Conservation (phyloP, 768 basidiomycete species). For the Lentinula guzmanii region DNA sequence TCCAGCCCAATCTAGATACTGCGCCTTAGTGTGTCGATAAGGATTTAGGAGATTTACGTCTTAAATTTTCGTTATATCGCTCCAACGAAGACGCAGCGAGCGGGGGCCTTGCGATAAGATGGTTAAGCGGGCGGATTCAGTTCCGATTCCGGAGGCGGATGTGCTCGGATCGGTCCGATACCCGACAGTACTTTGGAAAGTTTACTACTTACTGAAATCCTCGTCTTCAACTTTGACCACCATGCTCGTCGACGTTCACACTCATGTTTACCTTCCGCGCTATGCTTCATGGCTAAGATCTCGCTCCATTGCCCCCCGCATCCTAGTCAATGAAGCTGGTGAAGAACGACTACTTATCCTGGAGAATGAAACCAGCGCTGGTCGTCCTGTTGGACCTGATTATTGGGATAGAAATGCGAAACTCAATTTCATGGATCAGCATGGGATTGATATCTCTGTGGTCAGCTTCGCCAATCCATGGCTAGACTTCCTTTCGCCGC, state of each 20-base stretch:
- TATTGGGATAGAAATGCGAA: conserved; percentile 82
- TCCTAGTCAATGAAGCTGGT: conserved; percentile 42
- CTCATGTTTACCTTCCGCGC: conserved; percentile 78
- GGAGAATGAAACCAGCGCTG: conserved; percentile 73
- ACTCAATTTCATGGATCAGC: conserved; percentile 78
- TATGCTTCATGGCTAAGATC: conserved; percentile 68
- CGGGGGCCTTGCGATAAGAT: background rate
- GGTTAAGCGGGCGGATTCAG: background rate
- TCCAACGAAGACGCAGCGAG: background rate
- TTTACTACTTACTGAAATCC: background rate
- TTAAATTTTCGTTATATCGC: background rate
- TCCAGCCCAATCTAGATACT: background rate
- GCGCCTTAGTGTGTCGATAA: background rate
- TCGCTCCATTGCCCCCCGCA: conserved; percentile 61
- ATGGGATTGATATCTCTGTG: conserved; percentile 76
- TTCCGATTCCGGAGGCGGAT: background rate
- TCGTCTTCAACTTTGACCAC: background rate
- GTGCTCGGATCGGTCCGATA: background rate
- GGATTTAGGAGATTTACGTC: background rate
- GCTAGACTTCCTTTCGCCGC: conserved; percentile 78
- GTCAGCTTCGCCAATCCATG: conserved; percentile 88
- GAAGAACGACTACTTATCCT: conserved; percentile 76
- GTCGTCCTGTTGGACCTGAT: conserved; percentile 77
- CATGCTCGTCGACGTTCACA: conserved; percentile 72
- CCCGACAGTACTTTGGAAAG: background rate